Conservation (phyloP, 2,329 filamentous ascomycete species). For the Cercospora citrullina region DNA sequence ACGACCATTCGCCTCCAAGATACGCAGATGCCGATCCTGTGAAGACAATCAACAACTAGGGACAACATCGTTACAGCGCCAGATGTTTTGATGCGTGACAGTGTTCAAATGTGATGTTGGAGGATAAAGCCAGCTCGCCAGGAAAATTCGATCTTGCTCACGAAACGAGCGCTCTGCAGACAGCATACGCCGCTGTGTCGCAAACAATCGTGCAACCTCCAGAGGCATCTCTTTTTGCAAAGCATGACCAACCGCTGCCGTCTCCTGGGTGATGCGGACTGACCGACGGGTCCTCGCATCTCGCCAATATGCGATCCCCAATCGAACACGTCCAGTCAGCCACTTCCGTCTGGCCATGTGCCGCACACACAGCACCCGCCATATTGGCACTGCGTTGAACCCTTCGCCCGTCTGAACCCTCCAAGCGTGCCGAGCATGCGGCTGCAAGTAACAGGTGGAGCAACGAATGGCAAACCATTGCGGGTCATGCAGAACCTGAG, state of each 20-base stretch:
- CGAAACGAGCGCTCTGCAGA: background rate
- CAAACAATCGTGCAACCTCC: background rate
- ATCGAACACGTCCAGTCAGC: background rate
- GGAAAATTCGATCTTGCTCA: background rate
- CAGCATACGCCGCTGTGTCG: background rate
- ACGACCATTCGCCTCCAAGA: background rate
- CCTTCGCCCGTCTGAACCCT: background rate
- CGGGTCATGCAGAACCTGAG: slow-evolving; percentile 1
- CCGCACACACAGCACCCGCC: background rate
- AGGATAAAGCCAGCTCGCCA: background rate
- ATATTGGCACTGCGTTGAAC: background rate
- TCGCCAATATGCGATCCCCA: background rate
- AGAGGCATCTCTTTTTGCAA: background rate
- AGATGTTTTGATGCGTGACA: background rate
- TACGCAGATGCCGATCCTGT: background rate
- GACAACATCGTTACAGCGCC: background rate
- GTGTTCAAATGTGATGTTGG: background rate
- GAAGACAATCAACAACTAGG: background rate
- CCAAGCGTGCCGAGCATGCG: background rate
- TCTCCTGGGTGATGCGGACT: background rate
- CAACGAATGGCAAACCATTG: background rate
- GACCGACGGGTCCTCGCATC: background rate
- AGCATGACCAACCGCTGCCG: background rate
- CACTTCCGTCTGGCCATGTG: background rate
- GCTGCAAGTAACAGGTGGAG: background rate